phyloP scores from a whole-genome alignment of 2,329 filamentous ascomycete genomes.

The Monosporascus sp. region DNA sequence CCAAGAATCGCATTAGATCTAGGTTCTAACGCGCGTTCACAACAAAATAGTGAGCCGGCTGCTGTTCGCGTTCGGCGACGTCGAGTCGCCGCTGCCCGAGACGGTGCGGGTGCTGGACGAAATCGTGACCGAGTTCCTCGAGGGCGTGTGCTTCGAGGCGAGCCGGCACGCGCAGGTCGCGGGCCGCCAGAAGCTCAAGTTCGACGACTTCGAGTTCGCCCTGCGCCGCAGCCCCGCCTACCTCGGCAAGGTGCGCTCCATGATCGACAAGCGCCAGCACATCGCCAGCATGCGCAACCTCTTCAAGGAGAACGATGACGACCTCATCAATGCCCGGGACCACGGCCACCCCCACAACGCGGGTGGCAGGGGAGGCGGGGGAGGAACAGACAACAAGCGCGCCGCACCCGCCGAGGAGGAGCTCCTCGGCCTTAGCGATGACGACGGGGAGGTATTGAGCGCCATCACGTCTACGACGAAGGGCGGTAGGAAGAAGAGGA shows the following conservation, averaged over 20 bases:
- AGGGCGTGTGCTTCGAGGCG: constrained; percentile 87
- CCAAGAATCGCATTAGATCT: no score
- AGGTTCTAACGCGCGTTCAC: no score
- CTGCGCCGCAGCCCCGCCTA: constrained; percentile 80
- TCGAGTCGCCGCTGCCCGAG: constrained; percentile 69
- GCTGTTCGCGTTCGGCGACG: constrained; percentile 77
- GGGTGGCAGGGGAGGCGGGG: not conserved
- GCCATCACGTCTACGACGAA: constrained; percentile 17
- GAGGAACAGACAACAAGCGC: constrained; percentile 13
- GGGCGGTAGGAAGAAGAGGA: constrained; percentile 21
- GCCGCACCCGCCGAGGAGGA: constrained; percentile 26
- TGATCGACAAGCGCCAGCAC: constrained; percentile 81
- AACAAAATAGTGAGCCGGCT: constrained; percentile 58
- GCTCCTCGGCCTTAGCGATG: constrained; percentile 30
- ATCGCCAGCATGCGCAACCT: constrained; percentile 79
- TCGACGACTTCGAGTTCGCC: constrained; percentile 95
- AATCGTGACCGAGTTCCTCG: constrained; percentile 94
- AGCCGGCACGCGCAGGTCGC: constrained; percentile 80
- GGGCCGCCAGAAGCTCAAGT: constrained; percentile 92
- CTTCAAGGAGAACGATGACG: constrained; percentile 63
- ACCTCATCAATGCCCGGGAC: constrained; percentile 34
- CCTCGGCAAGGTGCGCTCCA: constrained; percentile 82
- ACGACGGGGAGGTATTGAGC: constrained; percentile 23
- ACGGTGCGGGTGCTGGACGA: constrained; percentile 88
- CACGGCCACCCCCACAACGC: constrained; percentile 7